Conservation (phyloP, 352 stramenopile genomes). For the Phytopythium vexans region DNA sequence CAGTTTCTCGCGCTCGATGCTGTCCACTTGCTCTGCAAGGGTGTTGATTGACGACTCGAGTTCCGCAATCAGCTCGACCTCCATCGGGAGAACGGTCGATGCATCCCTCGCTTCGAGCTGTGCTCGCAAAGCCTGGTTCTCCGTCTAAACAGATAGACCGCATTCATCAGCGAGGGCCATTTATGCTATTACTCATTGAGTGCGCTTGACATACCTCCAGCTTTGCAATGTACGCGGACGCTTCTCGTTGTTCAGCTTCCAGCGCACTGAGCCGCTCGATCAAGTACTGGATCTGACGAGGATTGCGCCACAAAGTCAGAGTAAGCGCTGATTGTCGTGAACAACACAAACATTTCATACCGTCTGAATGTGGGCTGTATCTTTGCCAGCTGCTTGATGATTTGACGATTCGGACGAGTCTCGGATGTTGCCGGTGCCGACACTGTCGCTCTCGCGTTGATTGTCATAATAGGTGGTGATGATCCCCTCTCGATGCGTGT, state of each 20-base stretch:
- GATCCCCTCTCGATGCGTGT: no score
- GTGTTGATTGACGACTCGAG: constrained; percentile 44
- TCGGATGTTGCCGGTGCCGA: no score
- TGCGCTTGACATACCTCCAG: constrained; percentile 32
- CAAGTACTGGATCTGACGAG: constrained; percentile 50
- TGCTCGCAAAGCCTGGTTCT: constrained; percentile 33
- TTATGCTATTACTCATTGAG: not conserved
- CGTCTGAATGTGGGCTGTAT: constrained; percentile 37
- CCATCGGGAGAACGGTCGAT: constrained; percentile 22
- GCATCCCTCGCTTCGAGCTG: constrained; percentile 18
- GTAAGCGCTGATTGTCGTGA: constrained; percentile 2
- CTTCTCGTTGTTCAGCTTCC: constrained; percentile 40
- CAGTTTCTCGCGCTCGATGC: constrained; percentile 31
- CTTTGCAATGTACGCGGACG: constrained; percentile 24
- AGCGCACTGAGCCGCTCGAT: constrained; percentile 47
- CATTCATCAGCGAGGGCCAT: not conserved
- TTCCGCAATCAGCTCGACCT: constrained; percentile 42
- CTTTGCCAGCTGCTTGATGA: constrained; percentile 3
- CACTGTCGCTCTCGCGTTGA: constrained; percentile 4
- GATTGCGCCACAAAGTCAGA: constrained; percentile 2
- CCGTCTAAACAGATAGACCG: constrained; percentile 12
- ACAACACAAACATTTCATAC: constrained; percentile 9
- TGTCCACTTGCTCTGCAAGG: constrained; percentile 39
- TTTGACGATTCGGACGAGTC: no score
- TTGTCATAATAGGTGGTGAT: constrained; percentile 9